Percentiles rank a stretch among this genome's conserved stretches.
Conservation (phyloP, 2,329 filamentous ascomycete genomes). For the Clonostachys solani region DNA sequence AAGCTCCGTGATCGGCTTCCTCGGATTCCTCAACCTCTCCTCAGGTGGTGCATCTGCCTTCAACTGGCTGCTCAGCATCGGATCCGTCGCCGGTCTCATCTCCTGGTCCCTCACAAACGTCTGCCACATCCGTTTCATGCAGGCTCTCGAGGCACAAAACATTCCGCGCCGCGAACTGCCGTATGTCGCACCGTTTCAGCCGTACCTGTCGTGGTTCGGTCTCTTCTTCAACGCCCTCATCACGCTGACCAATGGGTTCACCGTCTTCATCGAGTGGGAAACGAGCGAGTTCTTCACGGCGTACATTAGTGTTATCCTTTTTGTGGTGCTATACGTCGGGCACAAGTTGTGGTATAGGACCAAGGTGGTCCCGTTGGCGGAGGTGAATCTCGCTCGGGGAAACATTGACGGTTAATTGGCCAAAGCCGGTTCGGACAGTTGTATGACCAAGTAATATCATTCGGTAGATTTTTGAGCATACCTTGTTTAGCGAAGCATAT, state of each 20-base stretch:
- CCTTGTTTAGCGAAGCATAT: too few species aligned
- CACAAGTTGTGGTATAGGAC: conserved; percentile 50
- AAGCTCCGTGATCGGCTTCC: conserved; percentile 51
- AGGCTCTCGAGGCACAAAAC: conserved; percentile 49
- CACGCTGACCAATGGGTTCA: conserved; percentile 65
- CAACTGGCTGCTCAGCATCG: conserved; percentile 70
- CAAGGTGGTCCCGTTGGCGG: conserved; percentile 24
- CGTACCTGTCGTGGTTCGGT: conserved; percentile 61
- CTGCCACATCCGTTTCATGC: conserved; percentile 63
- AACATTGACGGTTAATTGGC: too few species aligned
- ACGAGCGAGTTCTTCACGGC: conserved; percentile 25
- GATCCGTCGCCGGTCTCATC: conserved; percentile 64
- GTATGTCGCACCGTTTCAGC: conserved; percentile 58
- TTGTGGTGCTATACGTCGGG: conserved; percentile 52
- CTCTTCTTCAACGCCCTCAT: conserved; percentile 62
- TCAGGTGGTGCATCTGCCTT: conserved; percentile 57
- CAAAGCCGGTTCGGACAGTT: too few species aligned
- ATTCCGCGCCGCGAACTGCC: conserved; percentile 54
- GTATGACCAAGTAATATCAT: too few species aligned
- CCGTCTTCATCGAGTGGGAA: conserved; percentile 60
- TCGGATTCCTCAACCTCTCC: conserved; percentile 66
- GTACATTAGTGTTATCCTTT: conserved; percentile 47
- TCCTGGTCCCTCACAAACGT: conserved; percentile 63
- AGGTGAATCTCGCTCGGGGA: conserved; percentile 1
- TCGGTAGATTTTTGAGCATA: too few species aligned